phyloP scores from a whole-genome alignment of 2,329 filamentous ascomycete genomes.

The Cladophialophora bantiana region DNA sequence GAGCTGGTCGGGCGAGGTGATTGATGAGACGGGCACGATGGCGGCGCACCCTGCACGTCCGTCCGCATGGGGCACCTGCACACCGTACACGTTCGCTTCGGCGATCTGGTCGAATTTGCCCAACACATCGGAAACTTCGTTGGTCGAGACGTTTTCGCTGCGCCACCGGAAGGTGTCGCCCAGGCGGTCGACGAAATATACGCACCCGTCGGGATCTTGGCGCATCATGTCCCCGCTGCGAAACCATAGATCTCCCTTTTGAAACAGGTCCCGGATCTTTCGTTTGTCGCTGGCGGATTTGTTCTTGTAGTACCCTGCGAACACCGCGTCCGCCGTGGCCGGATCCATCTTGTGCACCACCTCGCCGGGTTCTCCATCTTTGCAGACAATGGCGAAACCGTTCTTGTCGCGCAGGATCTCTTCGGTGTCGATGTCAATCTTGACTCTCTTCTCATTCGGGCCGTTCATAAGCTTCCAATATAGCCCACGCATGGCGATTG shows the following conservation, averaged over 20 bases:
- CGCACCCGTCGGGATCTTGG: constrained; percentile 72
- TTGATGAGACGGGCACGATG: constrained; percentile 51
- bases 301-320: constrained; percentile 86
- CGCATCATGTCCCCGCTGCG: constrained; percentile 80
- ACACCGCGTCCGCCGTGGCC: constrained; percentile 56
- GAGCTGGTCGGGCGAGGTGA: constrained; percentile 56
- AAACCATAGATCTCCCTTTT: constrained; percentile 82
- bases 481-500: constrained; percentile 74
- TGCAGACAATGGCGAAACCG: constrained; percentile 68
- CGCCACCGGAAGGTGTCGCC: constrained; percentile 67
- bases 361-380: constrained; percentile 74
- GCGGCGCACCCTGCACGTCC: constrained; percentile 83
- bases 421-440: constrained; percentile 71
- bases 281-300: constrained; percentile 73
- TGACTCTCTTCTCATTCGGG: constrained; percentile 69
- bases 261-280: constrained; percentile 74
- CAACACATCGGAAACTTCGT: constrained; percentile 77
- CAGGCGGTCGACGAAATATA: constrained; percentile 76
- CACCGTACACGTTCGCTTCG: constrained; percentile 88
- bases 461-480: constrained; percentile 61
- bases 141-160: constrained; percentile 81
- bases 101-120: constrained; percentile 70
- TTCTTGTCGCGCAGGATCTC: constrained; percentile 71
- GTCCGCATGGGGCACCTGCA: constrained; percentile 79
- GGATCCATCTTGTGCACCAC: constrained; percentile 70